Conservation (phyloP, 306 rosid species). For the Herpetospermum pedunculosum region DNA sequence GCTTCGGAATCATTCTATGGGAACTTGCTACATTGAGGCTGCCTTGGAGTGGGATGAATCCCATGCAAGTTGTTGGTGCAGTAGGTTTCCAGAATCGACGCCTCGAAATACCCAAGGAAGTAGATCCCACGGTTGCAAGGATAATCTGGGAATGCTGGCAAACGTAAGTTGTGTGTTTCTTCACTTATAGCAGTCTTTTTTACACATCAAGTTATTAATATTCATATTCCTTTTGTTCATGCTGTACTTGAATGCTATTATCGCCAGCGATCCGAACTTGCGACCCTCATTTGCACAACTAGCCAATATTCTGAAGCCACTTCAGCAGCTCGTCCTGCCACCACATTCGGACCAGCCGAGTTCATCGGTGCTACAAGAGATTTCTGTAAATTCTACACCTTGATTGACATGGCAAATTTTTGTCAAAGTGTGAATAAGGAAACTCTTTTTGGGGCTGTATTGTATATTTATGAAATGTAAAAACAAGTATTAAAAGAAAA, state of each 20-base stretch:
- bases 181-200: not conserved
- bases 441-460: conserved; percentile 13
- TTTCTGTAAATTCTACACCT: conserved; percentile 73
- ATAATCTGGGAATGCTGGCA: conserved; percentile 98
- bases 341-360: conserved; percentile 57
- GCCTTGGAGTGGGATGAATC: conserved; percentile 99
- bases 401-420: conserved; percentile 30
- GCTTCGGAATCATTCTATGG: conserved; percentile 97
- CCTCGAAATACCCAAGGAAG: conserved; percentile 89
- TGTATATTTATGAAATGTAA: conserved; percentile 5
- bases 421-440: conserved; percentile 51
- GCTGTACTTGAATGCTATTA: conserved; percentile 10
- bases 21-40: conserved; percentile 87
- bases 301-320: conserved; percentile 59
- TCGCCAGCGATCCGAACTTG: conserved; percentile 72
- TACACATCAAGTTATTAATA: not conserved
- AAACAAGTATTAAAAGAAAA: conserved; percentile 1
- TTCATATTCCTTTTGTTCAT: not conserved
- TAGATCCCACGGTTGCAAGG: conserved; percentile 78
- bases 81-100: conserved; percentile 97
- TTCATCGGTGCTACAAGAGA: conserved; percentile 54
- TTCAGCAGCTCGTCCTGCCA: conserved; percentile 64
- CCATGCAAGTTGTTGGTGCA: conserved; percentile 99
- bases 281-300: conserved; percentile 87
- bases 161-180: conserved; percentile 44